Evolutionary conservation across 805 yeast species (phyloP).

Genomic region (Lipomyces yamanashiensis): DNA sequence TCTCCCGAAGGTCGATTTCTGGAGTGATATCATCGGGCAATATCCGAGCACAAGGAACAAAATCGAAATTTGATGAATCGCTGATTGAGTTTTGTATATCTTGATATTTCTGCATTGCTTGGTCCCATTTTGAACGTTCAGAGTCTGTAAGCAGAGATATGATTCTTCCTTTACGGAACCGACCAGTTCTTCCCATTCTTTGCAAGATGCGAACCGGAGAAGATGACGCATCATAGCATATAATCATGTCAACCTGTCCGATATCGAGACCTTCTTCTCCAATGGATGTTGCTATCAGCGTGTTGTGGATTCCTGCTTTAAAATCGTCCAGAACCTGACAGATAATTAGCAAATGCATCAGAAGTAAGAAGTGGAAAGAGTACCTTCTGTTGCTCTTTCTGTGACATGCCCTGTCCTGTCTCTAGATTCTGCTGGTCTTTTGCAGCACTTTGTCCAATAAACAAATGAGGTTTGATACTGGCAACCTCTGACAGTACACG

Average conservation of each 20-base stretch:
- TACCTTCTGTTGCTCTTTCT: conserved; percentile 80
- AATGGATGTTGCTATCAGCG: conserved; percentile 91
- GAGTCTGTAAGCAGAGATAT: conserved; percentile 72
- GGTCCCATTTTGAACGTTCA: conserved; percentile 78
- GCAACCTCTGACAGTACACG: conserved; percentile 52
- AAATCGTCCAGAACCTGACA: conserved; percentile 61
- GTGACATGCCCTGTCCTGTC: conserved; percentile 89
- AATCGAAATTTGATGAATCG: conserved; percentile 52
- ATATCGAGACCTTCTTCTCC: conserved; percentile 99
- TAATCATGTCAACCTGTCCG: conserved; percentile 93
- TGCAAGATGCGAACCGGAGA: conserved; percentile 94
- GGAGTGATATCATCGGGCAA: conserved; percentile 66
- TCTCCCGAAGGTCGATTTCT: conserved; percentile 56
- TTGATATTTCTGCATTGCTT: conserved; percentile 82
- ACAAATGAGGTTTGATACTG: conserved; percentile 71
- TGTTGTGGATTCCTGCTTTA: conserved; percentile 72
- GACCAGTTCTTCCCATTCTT: conserved; percentile 97
- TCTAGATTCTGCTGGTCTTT: conserved; percentile 43
- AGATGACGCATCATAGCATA: conserved; percentile 90
- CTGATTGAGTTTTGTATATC: conserved; percentile 62
- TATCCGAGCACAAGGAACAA: conserved; percentile 59
- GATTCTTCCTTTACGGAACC: conserved; percentile 87
- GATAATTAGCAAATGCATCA: not conserved
- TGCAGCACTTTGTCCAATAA: conserved; percentile 82
- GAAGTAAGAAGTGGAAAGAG: too few species aligned